These are phyloP conservation scores for Nakaseomyces bracarensis DNA, from an alignment of 1,139 yeast species.

Conservation along the genomic window DNA sequence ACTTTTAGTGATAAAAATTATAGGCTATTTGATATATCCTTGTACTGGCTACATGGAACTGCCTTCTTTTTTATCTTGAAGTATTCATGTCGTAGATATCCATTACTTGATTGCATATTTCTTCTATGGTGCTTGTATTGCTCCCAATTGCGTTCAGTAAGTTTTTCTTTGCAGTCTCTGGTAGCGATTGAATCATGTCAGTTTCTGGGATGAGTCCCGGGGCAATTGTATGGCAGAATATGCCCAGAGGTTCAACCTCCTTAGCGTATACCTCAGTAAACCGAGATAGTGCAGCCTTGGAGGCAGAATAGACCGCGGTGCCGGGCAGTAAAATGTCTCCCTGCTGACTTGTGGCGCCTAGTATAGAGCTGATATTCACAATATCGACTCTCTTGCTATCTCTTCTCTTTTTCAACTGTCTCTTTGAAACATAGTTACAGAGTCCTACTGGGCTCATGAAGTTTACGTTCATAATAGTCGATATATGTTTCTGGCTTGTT, in stretches of 20 bases:
- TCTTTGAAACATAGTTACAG: slow-evolving; percentile 39
- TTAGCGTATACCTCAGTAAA: slow-evolving; percentile 55
- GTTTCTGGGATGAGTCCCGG: slow-evolving; percentile 74
- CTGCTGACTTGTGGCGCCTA: slow-evolving; percentile 32
- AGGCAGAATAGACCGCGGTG: slow-evolving; percentile 66
- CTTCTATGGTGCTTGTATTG: not conserved
- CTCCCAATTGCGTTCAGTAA: slow-evolving; percentile 6
- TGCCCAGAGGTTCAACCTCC: slow-evolving; percentile 46
- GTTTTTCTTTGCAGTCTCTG: slow-evolving; percentile 10
- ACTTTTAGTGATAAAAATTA: no score
- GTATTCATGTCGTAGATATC: not conserved
- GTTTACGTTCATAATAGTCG: slow-evolving; percentile 49
- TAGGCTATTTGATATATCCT: no score
- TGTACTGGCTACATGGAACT: no score
- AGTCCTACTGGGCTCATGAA: slow-evolving; percentile 58
- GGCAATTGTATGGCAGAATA: slow-evolving; percentile 56
- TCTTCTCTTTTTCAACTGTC: slow-evolving; percentile 41
- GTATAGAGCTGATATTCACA: slow-evolving; percentile 66
- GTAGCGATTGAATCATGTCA: slow-evolving; percentile 46
- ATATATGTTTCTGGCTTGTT: slow-evolving; percentile 40
- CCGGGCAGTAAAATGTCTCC: slow-evolving; percentile 39
- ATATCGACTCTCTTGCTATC: slow-evolving; percentile 25
- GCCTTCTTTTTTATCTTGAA: not conserved
- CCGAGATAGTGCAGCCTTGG: slow-evolving; percentile 70
- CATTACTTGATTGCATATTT: not conserved